phyloP scores from a whole-genome alignment of 805 yeast species.

The Pichia ethanolica region DNA sequence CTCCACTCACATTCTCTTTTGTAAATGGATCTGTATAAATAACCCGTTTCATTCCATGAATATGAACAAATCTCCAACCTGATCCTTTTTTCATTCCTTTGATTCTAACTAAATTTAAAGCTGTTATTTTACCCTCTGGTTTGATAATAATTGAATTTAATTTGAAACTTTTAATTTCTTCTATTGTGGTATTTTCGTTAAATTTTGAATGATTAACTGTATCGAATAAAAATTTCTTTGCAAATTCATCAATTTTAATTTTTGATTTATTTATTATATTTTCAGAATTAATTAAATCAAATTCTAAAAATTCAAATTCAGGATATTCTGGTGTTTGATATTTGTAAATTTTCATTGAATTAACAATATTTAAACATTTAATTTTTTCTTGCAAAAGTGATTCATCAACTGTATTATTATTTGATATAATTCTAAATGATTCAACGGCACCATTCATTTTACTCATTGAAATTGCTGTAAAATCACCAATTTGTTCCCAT shows the following conservation, averaged over 20 bases:
- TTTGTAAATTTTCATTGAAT: conserved; percentile 4
- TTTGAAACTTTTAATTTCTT: not conserved
- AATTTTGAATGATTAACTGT: not conserved
- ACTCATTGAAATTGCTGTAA: not conserved
- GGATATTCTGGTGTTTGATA: not conserved
- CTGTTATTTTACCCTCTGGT: not conserved
- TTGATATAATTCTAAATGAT: not conserved
- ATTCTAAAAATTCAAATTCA: not conserved
- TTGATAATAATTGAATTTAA: not conserved
- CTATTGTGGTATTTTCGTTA: not conserved
- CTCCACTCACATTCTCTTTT: not conserved
- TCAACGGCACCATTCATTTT: not conserved
- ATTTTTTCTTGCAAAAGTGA: not conserved
- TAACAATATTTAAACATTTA: not conserved
- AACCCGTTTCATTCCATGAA: not conserved
- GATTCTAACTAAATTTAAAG: conserved; percentile 3
- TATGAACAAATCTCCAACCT: conserved; percentile 5
- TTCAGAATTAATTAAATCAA: too few species aligned
- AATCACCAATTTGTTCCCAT: conserved; percentile 6
- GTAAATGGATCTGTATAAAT: not conserved
- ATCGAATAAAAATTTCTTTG: not conserved
- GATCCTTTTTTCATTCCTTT: not conserved
- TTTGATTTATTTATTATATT: not conserved
- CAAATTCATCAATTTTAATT: conserved; percentile 2
- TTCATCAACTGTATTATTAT: not conserved